phyloP scores from a whole-genome alignment of 768 basidiomycete genomes.

The Myochromella boudieri region DNA sequence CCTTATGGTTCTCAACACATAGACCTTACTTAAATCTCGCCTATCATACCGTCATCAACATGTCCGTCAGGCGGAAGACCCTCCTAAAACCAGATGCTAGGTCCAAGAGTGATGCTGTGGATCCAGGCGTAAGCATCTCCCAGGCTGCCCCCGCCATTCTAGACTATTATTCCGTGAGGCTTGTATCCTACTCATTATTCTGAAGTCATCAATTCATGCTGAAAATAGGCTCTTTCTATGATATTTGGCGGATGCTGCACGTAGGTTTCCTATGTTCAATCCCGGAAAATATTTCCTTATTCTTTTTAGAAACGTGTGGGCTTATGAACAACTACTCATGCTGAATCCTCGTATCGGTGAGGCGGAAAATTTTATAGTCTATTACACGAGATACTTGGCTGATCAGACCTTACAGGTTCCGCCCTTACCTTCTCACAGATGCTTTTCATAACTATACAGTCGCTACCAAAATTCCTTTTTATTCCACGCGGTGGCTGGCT shows the following conservation, averaged over 20 bases:
- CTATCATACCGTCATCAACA: too few species aligned
- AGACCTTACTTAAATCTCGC: slow-evolving; percentile 1
- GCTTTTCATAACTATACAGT: slow-evolving; percentile 70
- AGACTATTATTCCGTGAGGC: slow-evolving; percentile 35
- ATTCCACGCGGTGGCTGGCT: slow-evolving; percentile 32
- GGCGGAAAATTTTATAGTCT: slow-evolving; percentile 16
- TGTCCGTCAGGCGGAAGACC: slow-evolving; percentile 9
- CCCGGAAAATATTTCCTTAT: background rate
- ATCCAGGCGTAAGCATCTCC: slow-evolving; percentile 27
- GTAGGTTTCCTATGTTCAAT: slow-evolving; percentile 39
- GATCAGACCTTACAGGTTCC: slow-evolving; percentile 47
- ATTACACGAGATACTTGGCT: background rate
- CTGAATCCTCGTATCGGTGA: slow-evolving; percentile 70
- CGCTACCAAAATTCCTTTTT: slow-evolving; percentile 60
- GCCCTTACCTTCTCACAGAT: slow-evolving; percentile 86
- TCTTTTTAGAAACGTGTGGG: slow-evolving; percentile 64
- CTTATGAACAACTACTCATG: slow-evolving; percentile 72
- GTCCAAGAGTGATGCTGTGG: slow-evolving; percentile 14
- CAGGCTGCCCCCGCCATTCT: slow-evolving; percentile 35
- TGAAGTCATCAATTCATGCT: slow-evolving; percentile 11
- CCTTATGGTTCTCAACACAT: too few species aligned
- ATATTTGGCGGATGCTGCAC: slow-evolving; percentile 86
- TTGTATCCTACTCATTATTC: background rate
- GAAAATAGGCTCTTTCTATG: slow-evolving; percentile 46
- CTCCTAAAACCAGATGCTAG: too few species aligned